Percentiles rank a stretch among this genome's conserved stretches.
phyloP scores from a whole-genome alignment of 257 asterid species.

The Ophiorrhiza pumila region DNA sequence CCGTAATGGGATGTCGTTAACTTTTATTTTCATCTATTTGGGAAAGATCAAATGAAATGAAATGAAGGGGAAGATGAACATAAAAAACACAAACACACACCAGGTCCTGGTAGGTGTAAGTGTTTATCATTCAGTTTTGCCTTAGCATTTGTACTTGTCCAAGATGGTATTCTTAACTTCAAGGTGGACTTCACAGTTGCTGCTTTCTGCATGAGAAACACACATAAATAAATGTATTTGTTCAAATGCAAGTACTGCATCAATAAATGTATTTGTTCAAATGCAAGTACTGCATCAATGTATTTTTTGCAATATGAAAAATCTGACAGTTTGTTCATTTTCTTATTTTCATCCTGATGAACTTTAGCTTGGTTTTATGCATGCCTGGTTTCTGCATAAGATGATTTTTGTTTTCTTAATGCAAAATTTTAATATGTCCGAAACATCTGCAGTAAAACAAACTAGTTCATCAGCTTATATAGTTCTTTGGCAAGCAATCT shows the following conservation, averaged over 20 bases:
- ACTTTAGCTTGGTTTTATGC: not conserved
- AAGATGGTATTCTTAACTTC: slow-evolving; percentile 61
- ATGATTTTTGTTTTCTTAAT: not conserved
- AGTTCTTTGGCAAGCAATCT: too few relatives aligned
- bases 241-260: not conserved
- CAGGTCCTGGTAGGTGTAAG: slow-evolving; percentile 43
- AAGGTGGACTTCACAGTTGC: slow-evolving; percentile 36
- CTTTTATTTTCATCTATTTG: not conserved
- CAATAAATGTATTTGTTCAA: not conserved
- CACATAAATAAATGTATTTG: slow-evolving; percentile 4
- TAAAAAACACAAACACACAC: slow-evolving; percentile 36
- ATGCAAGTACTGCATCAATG: not conserved
- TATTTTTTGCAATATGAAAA: too few relatives aligned
- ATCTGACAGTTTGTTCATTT: too few relatives aligned
- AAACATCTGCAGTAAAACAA: too few relatives aligned
- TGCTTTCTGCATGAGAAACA: slow-evolving; percentile 30
- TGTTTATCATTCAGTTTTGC: slow-evolving; percentile 47
- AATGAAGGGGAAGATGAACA: not conserved
- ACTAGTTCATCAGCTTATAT: too few relatives aligned
- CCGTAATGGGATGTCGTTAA: not conserved
- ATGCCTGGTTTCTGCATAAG: not conserved
- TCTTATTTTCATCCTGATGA: too few relatives aligned
- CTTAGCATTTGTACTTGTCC: slow-evolving; percentile 56
- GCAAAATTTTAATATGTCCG: too few relatives aligned
- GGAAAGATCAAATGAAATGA: too few relatives aligned